Evolutionary conservation across 2,329 filamentous ascomycete species (phyloP).

Genomic region (Cytospora piceicola): DNA sequence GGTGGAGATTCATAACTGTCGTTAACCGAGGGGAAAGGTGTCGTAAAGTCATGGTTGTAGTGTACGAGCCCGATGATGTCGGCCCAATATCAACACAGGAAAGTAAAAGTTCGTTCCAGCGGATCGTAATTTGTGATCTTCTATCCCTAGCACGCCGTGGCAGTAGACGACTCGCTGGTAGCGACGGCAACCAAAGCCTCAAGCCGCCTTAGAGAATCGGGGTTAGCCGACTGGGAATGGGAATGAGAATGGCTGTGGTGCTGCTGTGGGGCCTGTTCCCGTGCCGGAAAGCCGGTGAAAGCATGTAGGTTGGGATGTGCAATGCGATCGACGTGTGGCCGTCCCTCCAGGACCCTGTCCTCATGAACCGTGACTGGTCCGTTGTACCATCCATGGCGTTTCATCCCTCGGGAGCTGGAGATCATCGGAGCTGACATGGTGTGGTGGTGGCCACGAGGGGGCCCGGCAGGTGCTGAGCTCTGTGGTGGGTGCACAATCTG

Average conservation of each 20-base stretch:
- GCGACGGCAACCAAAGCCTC: constrained; percentile 69
- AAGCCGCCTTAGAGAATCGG: constrained; percentile 57
- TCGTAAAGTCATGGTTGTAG: constrained; percentile 26
- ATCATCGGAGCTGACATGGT: constrained; percentile 63
- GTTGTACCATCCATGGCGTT: constrained; percentile 76
- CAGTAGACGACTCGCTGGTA: constrained; percentile 54
- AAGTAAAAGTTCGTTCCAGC: background rate
- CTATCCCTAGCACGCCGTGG: constrained; percentile 33
- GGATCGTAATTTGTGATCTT: too few species aligned
- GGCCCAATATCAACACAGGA: constrained; percentile 17
- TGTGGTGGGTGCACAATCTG: constrained; percentile 38
- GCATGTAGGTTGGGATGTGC: constrained; percentile 60
- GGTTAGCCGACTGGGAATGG: constrained; percentile 40
- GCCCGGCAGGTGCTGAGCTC: constrained; percentile 20
- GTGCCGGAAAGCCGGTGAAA: constrained; percentile 55
- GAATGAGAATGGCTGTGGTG: constrained; percentile 36
- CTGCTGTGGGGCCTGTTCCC: constrained; percentile 39
- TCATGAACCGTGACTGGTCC: constrained; percentile 48
- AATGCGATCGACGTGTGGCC: constrained; percentile 57
- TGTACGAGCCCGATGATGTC: background rate
- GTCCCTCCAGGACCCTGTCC: constrained; percentile 44
- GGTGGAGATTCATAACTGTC: constrained; percentile 14
- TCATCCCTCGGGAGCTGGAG: constrained; percentile 61
- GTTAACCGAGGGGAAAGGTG: constrained; percentile 13
- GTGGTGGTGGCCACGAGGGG: constrained; percentile 52